phyloP scores from a whole-genome alignment of 345 rosid species.

The Brassica napus region DNA sequence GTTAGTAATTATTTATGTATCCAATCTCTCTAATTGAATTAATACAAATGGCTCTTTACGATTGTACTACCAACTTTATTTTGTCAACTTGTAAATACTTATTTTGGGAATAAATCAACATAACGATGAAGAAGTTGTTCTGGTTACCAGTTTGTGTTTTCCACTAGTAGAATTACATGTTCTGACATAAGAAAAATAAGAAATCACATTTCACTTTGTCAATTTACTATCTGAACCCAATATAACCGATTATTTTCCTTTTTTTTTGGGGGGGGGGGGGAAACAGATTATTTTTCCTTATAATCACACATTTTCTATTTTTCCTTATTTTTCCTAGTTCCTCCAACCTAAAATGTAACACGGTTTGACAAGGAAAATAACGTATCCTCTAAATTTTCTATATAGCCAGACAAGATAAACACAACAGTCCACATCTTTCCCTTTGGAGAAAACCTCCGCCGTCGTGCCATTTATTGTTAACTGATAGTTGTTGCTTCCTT shows the following conservation, averaged over 20 bases:
- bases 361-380: constrained; percentile 1
- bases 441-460: not conserved
- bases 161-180: constrained; percentile 2
- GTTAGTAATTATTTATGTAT: not conserved
- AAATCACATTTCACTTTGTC: not conserved
- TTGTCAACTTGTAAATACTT: not conserved
- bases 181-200: not conserved
- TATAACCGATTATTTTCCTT: not conserved
- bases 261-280: no score
- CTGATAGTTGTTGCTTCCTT: constrained; percentile 25
- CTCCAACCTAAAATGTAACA: not conserved
- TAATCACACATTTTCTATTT: not conserved
- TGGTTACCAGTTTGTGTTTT: no score
- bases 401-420: constrained; percentile 21
- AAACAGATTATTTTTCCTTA: not conserved
- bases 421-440: constrained; percentile 9
- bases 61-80: not conserved
- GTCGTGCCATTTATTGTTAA: constrained; percentile 15
- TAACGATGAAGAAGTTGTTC: no score
- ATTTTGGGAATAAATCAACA: not conserved
- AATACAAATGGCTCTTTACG: constrained; percentile 1
- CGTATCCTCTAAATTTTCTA: not conserved
- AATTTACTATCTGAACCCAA: no score
- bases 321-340: not conserved
- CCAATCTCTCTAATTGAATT: constrained; percentile 2